Percentiles rank a stretch among this genome's conserved stretches.
Evolutionary conservation across 331 rosid genomes (phyloP).

Genomic region (Cydonia oblonga): DNA sequence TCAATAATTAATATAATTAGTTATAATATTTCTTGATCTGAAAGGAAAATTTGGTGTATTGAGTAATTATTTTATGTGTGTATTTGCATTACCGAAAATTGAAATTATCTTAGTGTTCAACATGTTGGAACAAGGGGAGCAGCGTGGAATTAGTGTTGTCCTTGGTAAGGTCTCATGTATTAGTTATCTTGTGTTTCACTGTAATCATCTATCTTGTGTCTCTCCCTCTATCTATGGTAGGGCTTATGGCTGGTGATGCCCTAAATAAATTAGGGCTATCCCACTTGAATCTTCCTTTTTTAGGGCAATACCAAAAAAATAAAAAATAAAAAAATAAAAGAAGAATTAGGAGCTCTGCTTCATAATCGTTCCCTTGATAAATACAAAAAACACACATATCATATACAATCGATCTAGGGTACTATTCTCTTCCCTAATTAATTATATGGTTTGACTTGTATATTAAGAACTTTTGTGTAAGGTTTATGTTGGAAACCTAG

Average conservation of each 20-base stretch:
- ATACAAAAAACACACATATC: background rate
- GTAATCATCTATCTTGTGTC: background rate
- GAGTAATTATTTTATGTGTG: background rate
- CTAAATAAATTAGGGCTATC: background rate
- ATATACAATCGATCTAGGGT: background rate
- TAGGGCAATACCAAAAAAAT: background rate
- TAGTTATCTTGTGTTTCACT: background rate
- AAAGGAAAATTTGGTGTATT: background rate
- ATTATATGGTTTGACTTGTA: background rate
- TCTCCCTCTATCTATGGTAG: background rate
- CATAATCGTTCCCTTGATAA: background rate
- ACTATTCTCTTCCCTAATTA: background rate
- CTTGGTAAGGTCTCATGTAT: background rate
- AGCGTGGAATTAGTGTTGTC: background rate
- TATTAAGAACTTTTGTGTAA: background rate
- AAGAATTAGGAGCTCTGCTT: background rate
- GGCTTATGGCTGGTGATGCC: background rate
- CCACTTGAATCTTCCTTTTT: background rate
- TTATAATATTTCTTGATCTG: background rate
- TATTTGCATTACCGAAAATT: background rate
- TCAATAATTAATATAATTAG: too few relatives aligned
- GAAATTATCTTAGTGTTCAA: background rate
- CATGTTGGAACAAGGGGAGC: background rate
- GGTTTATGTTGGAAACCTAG: background rate
- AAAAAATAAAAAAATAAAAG: too few relatives aligned